Percentiles rank a stretch among this genome's conserved stretches.
phyloP scores from a whole-genome alignment of 2,329 filamentous ascomycete genomes.

The Nothomitra cinnamomea region DNA sequence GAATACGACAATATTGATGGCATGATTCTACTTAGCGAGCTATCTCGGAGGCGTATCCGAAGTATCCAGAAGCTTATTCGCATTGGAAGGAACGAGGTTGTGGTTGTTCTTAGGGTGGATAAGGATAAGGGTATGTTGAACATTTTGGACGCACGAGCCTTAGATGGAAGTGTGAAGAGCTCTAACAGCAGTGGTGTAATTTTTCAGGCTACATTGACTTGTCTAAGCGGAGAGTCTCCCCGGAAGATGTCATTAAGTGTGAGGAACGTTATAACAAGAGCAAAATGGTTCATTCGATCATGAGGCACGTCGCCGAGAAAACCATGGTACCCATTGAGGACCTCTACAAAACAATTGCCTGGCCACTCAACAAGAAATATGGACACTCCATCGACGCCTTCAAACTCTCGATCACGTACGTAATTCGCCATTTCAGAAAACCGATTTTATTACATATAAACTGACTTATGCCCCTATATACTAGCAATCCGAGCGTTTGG shows the following conservation, averaged over 20 bases:
- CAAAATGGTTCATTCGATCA: conserved; percentile 98
- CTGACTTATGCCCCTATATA: neutral
- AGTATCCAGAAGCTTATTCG: conserved; percentile 98
- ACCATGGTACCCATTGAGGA: conserved; percentile 85
- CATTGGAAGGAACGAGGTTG: conserved; percentile 94
- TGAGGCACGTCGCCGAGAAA: conserved; percentile 97
- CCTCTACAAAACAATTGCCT: conserved; percentile 85
- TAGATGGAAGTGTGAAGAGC: neutral
- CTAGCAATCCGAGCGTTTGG: conserved; percentile 91
- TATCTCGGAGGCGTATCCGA: conserved; percentile 94
- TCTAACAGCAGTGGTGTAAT: conserved; percentile 1
- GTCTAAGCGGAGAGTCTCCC: conserved; percentile 92
- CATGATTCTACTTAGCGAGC: conserved; percentile 97
- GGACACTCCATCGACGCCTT: conserved; percentile 95
- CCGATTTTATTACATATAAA: too few relatives aligned
- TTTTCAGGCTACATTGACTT: conserved; percentile 83
- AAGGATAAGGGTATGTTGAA: conserved; percentile 89
- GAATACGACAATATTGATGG: conserved; percentile 99
- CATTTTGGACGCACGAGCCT: neutral
- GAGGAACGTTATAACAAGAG: conserved; percentile 99
- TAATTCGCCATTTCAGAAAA: conserved; percentile 8
- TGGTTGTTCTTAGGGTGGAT: conserved; percentile 95
- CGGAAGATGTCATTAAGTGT: conserved; percentile 95
- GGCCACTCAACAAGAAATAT: conserved; percentile 96
- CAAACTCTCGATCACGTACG: conserved; percentile 94